Base-by-base conservation (phyloP, 495 filamentous ascomycete species). In the Neurospora sp. region DNA sequence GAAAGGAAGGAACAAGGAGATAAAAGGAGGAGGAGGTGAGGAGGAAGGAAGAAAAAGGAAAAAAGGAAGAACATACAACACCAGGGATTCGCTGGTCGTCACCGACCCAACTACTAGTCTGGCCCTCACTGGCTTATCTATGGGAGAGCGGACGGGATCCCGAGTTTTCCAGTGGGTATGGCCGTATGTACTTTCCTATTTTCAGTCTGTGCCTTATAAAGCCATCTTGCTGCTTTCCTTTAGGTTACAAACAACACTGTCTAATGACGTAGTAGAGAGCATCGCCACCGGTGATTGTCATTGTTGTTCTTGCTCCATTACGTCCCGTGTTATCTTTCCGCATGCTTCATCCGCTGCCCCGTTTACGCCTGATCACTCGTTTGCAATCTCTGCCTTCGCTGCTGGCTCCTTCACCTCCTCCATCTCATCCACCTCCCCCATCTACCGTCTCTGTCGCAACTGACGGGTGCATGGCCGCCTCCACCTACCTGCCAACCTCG, bases 101-200 rank as follows among this genome's bases (percentile, higher is more conserved):
- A 84, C 81, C 84, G 78, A 85, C 82, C 80, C 79, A 81, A 85
- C 80, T 83, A 83, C 84, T 84, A 77, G 76, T 83, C 80, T 71
- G 68, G 75, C 73, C 41, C 46, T 75, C 71, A 74, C 71, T 73
- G 69, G 78, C 77, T 83, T 82, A 78, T 79, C 80, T 81, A 84
- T 77, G 83, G 82, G 78, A 83, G 84, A 85, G 81, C 84, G 81
- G 82, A 85, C 84, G 82, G 84, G 83, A 83, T 83, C 79, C 82
- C 83, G 81, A 80, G 76, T 81, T 80, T 72, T 84, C 83, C 74
- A 77, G 46, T 77, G 77, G 78, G 71, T 84, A 79, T 84, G 83
- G 83, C 82, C 82, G 83, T 83, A 85, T 81, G 79, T 81, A 2
- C 5, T 8, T 53, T n/a, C 8, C 1, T 10, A 0, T 3, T 20